phyloP scores from a whole-genome alignment of 768 basidiomycete genomes.

The Tylopilus subfusipes region DNA sequence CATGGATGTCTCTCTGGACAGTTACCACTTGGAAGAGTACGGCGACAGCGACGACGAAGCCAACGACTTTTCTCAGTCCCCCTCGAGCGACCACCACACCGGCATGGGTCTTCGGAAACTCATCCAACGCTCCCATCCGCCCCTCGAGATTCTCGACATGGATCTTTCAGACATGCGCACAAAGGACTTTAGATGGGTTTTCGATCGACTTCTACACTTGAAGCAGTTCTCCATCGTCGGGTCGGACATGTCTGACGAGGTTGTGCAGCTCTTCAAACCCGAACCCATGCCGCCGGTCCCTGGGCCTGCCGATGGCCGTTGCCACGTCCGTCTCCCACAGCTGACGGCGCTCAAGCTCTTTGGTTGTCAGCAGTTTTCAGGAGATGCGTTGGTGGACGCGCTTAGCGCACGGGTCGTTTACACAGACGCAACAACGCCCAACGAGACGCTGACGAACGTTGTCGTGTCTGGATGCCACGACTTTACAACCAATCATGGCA shows the following conservation, averaged over 20 bases:
- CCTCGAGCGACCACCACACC: constrained; percentile 71
- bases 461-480: constrained; percentile 24
- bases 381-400: constrained; percentile 52
- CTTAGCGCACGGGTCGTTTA: constrained; percentile 45
- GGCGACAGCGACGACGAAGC: constrained; percentile 78
- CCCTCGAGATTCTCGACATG: constrained; percentile 67
- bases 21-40: constrained; percentile 41
- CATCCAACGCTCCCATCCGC: constrained; percentile 57
- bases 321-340: constrained; percentile 50
- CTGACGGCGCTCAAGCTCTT: constrained; percentile 51
- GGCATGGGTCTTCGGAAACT: constrained; percentile 76
- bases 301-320: constrained; percentile 10
- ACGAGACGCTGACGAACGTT: constrained; percentile 26
- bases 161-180: constrained; percentile 81
- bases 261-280: constrained; percentile 58
- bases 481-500: constrained; percentile 19
- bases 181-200: constrained; percentile 72
- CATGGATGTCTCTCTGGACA: constrained; percentile 44
- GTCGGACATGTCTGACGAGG: constrained; percentile 77
- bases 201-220: constrained; percentile 50
- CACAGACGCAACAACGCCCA: constrained; percentile 32
- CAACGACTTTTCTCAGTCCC: constrained; percentile 70
- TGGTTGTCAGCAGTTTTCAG: constrained; percentile 62
- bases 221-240: constrained; percentile 71
- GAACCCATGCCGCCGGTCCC: constrained; percentile 9